Percentiles rank a stretch among this genome's conserved stretches.
Conservation (phyloP, 805 yeast species). For the Yamadazyma endophytica region DNA sequence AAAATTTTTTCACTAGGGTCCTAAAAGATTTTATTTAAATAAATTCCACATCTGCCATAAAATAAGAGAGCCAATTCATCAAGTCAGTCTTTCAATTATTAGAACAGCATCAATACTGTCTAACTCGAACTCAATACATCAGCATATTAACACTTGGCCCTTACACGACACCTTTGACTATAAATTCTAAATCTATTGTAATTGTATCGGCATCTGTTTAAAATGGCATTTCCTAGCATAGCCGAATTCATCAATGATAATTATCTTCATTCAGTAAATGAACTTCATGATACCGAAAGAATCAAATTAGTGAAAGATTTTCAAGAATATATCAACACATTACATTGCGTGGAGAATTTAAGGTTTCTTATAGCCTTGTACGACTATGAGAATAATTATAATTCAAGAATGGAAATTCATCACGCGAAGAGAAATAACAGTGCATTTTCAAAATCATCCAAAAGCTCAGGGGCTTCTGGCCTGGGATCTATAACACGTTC, state of each 20-base stretch:
- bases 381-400: constrained; percentile 43
- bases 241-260: constrained; percentile 32
- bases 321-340: constrained; percentile 25
- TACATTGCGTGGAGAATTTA: constrained; percentile 45
- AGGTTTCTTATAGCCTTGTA: constrained; percentile 41
- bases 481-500: no score
- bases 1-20: no score
- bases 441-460: no score
- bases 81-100: no score
- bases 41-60: no score
- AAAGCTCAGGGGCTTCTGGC: no score
- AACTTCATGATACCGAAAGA: constrained; percentile 12
- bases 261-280: constrained; percentile 21
- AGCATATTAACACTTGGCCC: background rate
- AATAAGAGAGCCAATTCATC: no score
- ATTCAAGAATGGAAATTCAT: constrained; percentile 10
- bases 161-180: background rate
- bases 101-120: no score
- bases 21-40: no score
- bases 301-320: constrained; percentile 22
- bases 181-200: background rate
- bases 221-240: constrained; percentile 3
- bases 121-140: no score
- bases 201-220: background rate
- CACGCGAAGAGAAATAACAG: no score